These are phyloP conservation scores for Blastomyces silverae DNA, from an alignment of 2,329 filamentous ascomycete species.

Conservation along the genomic window DNA sequence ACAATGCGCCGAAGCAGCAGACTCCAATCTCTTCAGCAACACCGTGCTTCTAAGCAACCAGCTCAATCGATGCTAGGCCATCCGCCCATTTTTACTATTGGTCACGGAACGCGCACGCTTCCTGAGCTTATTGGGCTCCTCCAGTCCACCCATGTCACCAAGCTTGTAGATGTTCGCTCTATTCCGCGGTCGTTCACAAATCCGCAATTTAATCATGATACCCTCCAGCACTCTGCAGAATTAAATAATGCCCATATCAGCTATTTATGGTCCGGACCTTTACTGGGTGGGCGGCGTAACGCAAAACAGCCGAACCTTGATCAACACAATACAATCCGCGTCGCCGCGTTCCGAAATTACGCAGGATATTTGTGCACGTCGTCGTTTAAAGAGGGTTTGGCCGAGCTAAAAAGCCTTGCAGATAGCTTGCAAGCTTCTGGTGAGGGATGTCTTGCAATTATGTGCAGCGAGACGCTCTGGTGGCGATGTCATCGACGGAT, in stretches of 20 bases:
- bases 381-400: conserved; percentile 14
- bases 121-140: conserved; percentile 15
- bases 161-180: conserved; percentile 17
- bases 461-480: conserved; percentile 19
- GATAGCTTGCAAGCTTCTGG: background rate
- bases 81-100: background rate
- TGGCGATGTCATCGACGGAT: conserved; percentile 19
- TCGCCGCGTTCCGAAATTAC: conserved; percentile 18
- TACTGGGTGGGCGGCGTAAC: conserved; percentile 5
- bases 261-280: background rate
- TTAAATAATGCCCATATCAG: conserved; percentile 13
- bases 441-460: conserved; percentile 14
- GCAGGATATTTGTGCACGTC: conserved; percentile 17
- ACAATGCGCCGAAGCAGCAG: background rate
- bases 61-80: background rate
- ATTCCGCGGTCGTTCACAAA: conserved; percentile 17
- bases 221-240: conserved; percentile 12
- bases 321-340: conserved; percentile 15
- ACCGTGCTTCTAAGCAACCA: background rate
- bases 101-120: conserved; percentile 17
- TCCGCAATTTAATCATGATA: conserved; percentile 17
- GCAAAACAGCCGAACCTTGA: conserved; percentile 15
- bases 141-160: conserved; percentile 16
- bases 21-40: background rate
- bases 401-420: conserved; percentile 3